Conservation (phyloP, 2,329 filamentous ascomycete genomes). For the Aspergillus spinulosporus region DNA sequence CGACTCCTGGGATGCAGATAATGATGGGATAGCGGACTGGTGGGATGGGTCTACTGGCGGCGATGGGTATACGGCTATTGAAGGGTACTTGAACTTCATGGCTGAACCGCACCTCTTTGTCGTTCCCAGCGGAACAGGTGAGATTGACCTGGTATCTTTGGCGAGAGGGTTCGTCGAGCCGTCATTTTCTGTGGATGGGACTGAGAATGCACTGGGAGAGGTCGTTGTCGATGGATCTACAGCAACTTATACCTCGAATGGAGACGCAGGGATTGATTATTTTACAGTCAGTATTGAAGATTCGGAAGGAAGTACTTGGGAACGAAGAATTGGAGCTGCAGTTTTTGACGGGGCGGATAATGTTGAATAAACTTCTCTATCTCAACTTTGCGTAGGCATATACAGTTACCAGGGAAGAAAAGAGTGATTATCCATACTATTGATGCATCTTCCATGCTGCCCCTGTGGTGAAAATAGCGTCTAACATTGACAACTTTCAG, state of each 20-base stretch:
- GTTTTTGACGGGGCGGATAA: slow-evolving; percentile 6
- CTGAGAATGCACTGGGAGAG: not conserved
- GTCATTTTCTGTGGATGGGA: not conserved
- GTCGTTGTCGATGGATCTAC: not conserved
- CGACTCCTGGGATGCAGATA: slow-evolving; percentile 11
- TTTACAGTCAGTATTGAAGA: slow-evolving; percentile 2
- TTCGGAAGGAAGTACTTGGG: slow-evolving; percentile 10
- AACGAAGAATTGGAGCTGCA: slow-evolving; percentile 5
- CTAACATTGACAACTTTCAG: too few species aligned
- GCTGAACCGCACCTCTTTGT: slow-evolving; percentile 13
- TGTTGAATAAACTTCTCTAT: not conserved
- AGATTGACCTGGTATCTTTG: not conserved
- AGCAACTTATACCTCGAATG: slow-evolving; percentile 3
- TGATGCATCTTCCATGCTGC: too few species aligned
- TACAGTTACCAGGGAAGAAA: too few species aligned
- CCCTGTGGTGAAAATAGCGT: too few species aligned
- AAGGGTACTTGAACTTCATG: slow-evolving; percentile 18
- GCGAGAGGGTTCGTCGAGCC: not conserved
- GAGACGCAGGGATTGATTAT: slow-evolving; percentile 3
- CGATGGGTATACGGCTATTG: slow-evolving; percentile 11
- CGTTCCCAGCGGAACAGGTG: not conserved
- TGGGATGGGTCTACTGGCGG: slow-evolving; percentile 15
- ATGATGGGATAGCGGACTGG: slow-evolving; percentile 16
- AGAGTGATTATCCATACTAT: too few species aligned
- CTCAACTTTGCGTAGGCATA: too few species aligned